Evolutionary conservation across 2,329 filamentous ascomycete species (phyloP), one percentile per base, ranked within the genome.

Genomic region (Fusarium burgessii): DNA sequence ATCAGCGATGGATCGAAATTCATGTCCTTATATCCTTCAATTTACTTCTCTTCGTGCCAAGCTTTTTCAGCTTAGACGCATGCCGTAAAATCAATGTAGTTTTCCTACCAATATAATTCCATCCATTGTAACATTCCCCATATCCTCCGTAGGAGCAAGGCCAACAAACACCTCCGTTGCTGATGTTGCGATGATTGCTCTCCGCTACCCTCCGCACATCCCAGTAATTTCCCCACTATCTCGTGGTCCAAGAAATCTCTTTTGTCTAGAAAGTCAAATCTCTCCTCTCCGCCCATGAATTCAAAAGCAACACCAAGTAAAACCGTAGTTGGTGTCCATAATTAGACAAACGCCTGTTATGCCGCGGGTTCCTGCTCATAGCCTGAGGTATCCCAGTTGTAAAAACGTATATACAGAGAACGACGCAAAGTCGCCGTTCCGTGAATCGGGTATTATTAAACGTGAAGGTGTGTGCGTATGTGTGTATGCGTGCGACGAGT

Each of bases 341-440:
- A 66, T n/a, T 45, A 58, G 63, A 62, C 64, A 59, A 78, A 77
- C 76, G 77, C 77, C 76, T 72, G 69, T 60, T 73, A 77, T 78
- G 77, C 75, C 74, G 62, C 56, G 64, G 62, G 69, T 60, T 71
- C 67, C 63, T 71, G 62, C 73, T 60, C 67, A 59, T 65, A 67
- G 59, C 66, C 65, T 58, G 57, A 74, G 74, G 70, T 76, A 77
- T 78, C 72, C 60, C 62, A 68, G 68, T 59, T 76, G 55, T 71
- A 62, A 71, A 70, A 73, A 74, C 65, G 64, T 73, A 75, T 77
- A 71, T 76, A 77, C 74, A 79, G 58, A 72, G 62, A 70, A 63
- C 67, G 68, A 61, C 66, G 55, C 45, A 52, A 61, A 70, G 57
- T 55, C 50, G 58, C 46, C 72, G 68, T 58, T 66, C 62, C 47